A percentile compares a stretch with the other conserved stretches of the same genome.
phyloP scores from a whole-genome alignment of 352 stramenopile species.

The Globisporangium middletonii region DNA sequence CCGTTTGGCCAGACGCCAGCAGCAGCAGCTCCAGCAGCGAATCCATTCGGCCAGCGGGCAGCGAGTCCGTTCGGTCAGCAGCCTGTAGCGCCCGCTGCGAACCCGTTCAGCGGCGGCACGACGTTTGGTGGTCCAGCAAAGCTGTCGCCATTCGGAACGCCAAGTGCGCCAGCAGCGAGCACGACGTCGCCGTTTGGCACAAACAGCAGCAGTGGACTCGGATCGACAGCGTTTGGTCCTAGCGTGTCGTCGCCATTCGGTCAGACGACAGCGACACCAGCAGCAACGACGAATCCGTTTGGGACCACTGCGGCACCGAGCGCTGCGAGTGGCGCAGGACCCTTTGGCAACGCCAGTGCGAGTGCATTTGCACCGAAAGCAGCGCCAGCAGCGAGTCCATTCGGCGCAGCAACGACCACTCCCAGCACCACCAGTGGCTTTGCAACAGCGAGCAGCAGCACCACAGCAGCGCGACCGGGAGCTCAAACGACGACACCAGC shows the following conservation, averaged over 20 bases:
- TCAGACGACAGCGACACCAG: background rate
- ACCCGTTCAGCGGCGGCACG: conserved; percentile 24
- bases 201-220: conserved; percentile 6
- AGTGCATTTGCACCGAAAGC: conserved; percentile 17
- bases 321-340: conserved; percentile 2
- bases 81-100: background rate
- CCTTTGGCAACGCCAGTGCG: conserved; percentile 5
- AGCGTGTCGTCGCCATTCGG: background rate
- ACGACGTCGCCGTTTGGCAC: conserved; percentile 16
- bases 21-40: conserved; percentile 11
- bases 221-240: background rate
- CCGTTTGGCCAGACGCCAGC: background rate
- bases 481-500: background rate
- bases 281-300: conserved; percentile 15
- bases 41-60: conserved; percentile 3
- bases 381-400: conserved; percentile 24
- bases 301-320: background rate
- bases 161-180: conserved; percentile 16
- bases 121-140: background rate
- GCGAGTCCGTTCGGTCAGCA: conserved; percentile 4
- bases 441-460: background rate
- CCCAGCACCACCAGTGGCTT: background rate
- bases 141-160: conserved; percentile 23
- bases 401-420: conserved; percentile 14
- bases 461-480: background rate